Conservation (phyloP, 164 flowering plant genomes). For the Piper longum region DNA sequence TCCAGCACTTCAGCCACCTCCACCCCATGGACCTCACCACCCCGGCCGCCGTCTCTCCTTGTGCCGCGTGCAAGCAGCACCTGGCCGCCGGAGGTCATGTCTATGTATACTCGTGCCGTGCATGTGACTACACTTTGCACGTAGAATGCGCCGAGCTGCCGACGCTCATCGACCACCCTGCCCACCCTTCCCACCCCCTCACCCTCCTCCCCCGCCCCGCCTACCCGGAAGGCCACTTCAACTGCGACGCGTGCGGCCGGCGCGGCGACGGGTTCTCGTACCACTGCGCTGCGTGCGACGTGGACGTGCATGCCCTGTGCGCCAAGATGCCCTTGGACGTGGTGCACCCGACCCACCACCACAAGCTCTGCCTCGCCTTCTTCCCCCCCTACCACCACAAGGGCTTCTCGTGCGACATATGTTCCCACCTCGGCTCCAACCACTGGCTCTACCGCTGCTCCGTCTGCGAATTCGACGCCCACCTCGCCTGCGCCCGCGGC, state of each 20-base stretch:
- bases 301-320: constrained; percentile 25
- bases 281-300: constrained; percentile 18
- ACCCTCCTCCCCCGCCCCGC: constrained; percentile 18
- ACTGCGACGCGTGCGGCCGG: constrained; percentile 30
- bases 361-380: constrained; percentile 22
- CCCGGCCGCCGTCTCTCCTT: not conserved
- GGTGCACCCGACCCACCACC: constrained; percentile 20
- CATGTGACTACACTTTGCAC: constrained; percentile 19
- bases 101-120: constrained; percentile 10
- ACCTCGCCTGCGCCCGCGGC: constrained; percentile 19
- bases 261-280: constrained; percentile 30
- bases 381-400: constrained; percentile 16
- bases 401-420: constrained; percentile 26
- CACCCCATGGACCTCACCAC: constrained; percentile 11
- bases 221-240: constrained; percentile 24
- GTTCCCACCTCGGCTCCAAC: constrained; percentile 11
- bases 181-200: constrained; percentile 19
- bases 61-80: constrained; percentile 12
- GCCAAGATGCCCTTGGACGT: constrained; percentile 18
- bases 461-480: constrained; percentile 27
- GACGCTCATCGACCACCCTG: constrained; percentile 16
- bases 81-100: not conserved
- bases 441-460: constrained; percentile 32
- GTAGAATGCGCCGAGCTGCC: constrained; percentile 13
- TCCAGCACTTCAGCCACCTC: constrained; percentile 21